Evolutionary conservation across 495 filamentous ascomycete species (phyloP), one percentile per base, ranked within the genome.

Genomic region (Chaetomidium leptoderma): DNA sequence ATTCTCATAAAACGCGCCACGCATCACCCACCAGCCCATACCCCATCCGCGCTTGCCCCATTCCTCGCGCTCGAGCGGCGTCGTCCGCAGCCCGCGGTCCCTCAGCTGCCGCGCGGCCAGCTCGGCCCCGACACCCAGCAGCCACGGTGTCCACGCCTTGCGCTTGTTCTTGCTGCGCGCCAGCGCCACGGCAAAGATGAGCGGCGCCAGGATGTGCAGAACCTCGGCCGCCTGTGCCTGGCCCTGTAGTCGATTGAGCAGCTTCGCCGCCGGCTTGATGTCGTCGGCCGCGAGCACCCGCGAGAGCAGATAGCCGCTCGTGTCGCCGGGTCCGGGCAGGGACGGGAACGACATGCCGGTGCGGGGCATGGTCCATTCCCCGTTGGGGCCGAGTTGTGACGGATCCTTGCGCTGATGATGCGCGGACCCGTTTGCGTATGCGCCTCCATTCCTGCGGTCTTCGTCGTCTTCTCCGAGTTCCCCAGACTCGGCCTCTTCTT

Each of bases 261-360:
- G 82, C 17, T 87, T 82, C 21, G 83, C 85, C 0, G 95, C 86
- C 5, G 91, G 85, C 69, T 96, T 96, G 76, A 98, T 91, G 70
- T 97, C 93, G 72, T 97, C 95, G 17, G 95, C 89, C 2, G 89
- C 96, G 26, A 98, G 78, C 17, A 96, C 93, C 51, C 92, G 91
- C n/a, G 84, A 85, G 43, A 95, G 86, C 19, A 98, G 81, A 69
- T 93, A 97, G 35, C 81, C 84, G 26, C 87, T 87, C 26, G 96
- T 88, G 65, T 93, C 89, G 26, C 82, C 79, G 9, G 86, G 82
- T 49, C 84, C 83, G 2, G 93, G 93, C 23, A 98, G 77, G 36
- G 78, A 83, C 0, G 95, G 92, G 32, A 98, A 81, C 8, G 81
- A 85, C 46, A 95, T 75, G 8, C 90, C 90, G 0, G 93, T 98